These are phyloP conservation scores for Pholiota molesta DNA, from an alignment of 768 basidiomycete genomes.

Conservation along the genomic window DNA sequence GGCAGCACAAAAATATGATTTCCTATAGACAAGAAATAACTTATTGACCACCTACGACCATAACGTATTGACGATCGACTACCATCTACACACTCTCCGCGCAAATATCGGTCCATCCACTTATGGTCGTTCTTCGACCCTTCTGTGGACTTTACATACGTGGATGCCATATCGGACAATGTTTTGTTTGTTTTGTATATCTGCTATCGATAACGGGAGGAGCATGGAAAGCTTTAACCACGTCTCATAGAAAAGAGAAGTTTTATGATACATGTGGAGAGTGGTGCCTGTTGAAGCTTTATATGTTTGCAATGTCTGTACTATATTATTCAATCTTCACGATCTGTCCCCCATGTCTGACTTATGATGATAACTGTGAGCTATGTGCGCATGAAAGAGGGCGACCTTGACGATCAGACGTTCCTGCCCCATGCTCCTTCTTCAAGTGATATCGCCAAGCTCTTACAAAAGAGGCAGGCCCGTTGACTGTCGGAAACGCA, in stretches of 20 bases:
- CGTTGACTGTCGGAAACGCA: not conserved
- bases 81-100: not conserved
- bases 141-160: not conserved
- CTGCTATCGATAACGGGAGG: not conserved
- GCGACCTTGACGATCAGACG: no score
- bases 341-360: not conserved
- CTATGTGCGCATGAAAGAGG: no score
- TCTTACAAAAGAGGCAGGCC: not conserved
- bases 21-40: not conserved
- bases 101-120: not conserved
- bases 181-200: not conserved
- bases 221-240: not conserved
- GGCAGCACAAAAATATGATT: conserved; percentile 25
- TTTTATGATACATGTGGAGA: not conserved
- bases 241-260: not conserved
- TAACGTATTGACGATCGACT: not conserved
- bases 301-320: not conserved
- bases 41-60: conserved; percentile 1
- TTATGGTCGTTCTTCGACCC: not conserved
- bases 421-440: not conserved
- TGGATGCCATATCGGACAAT: not conserved
- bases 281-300: not conserved
- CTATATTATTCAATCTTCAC: not conserved
- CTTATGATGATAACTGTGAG: no score
- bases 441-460: not conserved